Conservation (phyloP, 1,139 yeast species). For the Saccharomycopsis phalli region DNA sequence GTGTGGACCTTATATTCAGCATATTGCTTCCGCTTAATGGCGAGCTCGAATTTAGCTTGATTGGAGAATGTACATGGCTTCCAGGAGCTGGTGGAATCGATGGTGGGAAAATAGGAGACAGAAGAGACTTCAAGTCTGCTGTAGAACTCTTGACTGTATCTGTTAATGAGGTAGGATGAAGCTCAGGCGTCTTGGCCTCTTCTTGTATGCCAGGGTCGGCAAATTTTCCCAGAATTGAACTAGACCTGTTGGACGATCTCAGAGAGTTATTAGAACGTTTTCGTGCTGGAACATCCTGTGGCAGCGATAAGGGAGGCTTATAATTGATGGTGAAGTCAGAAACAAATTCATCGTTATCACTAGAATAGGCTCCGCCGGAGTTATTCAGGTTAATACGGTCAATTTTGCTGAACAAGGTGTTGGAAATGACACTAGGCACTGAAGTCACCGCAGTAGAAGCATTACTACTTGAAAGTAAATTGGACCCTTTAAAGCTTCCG, state of each 20-base stretch:
- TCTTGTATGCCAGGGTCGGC: slow-evolving; percentile 4
- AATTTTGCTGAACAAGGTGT: slow-evolving; percentile 5
- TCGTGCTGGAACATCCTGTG: too few species aligned
- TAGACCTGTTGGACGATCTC: not conserved
- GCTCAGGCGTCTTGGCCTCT: slow-evolving; percentile 8
- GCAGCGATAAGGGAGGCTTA: too few species aligned
- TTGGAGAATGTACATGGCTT: not conserved
- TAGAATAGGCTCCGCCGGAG: not conserved
- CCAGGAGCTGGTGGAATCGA: slow-evolving; percentile 18
- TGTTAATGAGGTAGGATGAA: not conserved
- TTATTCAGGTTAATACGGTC: not conserved
- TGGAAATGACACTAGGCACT: slow-evolving; percentile 5
- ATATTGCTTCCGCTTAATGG: not conserved
- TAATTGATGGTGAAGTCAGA: slow-evolving; percentile 1
- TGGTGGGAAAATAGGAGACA: slow-evolving; percentile 17
- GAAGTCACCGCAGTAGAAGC: not conserved
- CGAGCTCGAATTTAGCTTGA: not conserved
- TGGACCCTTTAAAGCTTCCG: slow-evolving; percentile 1
- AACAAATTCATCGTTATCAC: not conserved
- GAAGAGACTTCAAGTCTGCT: slow-evolving; percentile 8
- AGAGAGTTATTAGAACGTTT: slow-evolving; percentile 14
- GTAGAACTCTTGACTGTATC: slow-evolving; percentile 2
- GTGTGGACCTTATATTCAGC: not conserved
- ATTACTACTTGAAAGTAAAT: slow-evolving; percentile 4
- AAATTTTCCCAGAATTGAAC: not conserved